Base-by-base conservation (phyloP, 2,329 filamentous ascomycete genomes). In the Calonectria pauciramosa region DNA sequence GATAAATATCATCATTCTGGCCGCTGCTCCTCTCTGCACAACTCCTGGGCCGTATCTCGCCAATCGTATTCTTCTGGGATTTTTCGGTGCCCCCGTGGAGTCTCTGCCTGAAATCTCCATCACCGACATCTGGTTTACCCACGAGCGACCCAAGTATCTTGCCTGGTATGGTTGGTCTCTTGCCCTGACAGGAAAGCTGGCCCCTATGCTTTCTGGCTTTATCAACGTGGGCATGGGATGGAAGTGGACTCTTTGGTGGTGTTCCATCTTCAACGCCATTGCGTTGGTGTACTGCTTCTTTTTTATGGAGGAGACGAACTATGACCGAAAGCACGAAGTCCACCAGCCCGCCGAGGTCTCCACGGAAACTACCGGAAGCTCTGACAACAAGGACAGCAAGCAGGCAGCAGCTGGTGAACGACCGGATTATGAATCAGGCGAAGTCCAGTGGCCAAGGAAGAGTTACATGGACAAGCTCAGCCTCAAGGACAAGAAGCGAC, bases 261-360 rank as follows among this genome's bases (percentile, higher is more conserved):
- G 79, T n/a, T 80, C 81, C 20, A 84, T 85, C 13, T 83, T 79
- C 30, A 78, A 78, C 47, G 82, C 71, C 2, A 72, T 82, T 10
- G 80, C 76, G 6, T 79, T 84, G n/a, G 65, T 85, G 3, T 80
- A 79, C 63, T 81, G 81, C 23, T 90, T 91, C 81, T 84, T 91
- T 64, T 85, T 91, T 68, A 89, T 90, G 67, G 89, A 91, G 77
- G 90, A 91, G 80, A 89, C 89, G 4, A 85, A 86, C 34, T 91
- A 90, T 75, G 80, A 86, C 49, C 78, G 66, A 65, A 66, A 76
- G 41, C 70, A 75, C 38, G 56, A 63, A 28, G 56, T 66, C 1
- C 65, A 76, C 26, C 30, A 44, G 1, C 26, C 67, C 10, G 9
- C 47, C 9, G 11, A n/a, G 23, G 32, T 10, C 20, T 3, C 23